phyloP scores from a whole-genome alignment of 805 yeast genomes.

The Spathaspora gorwiae region DNA sequence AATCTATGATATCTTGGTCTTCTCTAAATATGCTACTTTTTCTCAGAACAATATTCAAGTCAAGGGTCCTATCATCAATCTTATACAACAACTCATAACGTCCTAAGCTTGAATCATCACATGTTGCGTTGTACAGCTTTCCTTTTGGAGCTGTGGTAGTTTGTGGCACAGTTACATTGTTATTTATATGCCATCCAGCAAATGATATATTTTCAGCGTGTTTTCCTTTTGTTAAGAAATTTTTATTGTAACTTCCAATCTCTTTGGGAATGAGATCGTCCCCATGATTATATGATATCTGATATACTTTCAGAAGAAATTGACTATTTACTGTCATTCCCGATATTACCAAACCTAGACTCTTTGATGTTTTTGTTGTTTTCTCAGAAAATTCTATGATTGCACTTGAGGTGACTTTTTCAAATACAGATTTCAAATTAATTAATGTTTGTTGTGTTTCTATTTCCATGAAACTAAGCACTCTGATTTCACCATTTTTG shows the following conservation, averaged over 20 bases:
- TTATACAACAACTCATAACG: slow-evolving; percentile 15
- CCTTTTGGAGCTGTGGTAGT: not conserved
- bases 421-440: slow-evolving; percentile 1
- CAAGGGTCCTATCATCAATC: slow-evolving; percentile 10
- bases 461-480: not conserved
- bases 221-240: slow-evolving; percentile 4
- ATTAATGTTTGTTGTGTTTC: not conserved
- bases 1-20: not conserved
- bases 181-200: slow-evolving; percentile 5
- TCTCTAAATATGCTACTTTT: slow-evolving; percentile 4
- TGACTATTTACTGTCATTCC: slow-evolving; percentile 4
- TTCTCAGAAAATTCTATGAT: slow-evolving; percentile 13
- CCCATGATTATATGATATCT: slow-evolving; percentile 7
- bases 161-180: not conserved
- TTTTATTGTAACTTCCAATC: slow-evolving; percentile 15
- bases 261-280: slow-evolving; percentile 8
- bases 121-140: not conserved
- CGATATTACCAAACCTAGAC: slow-evolving; percentile 15
- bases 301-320: slow-evolving; percentile 12
- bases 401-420: slow-evolving; percentile 4
- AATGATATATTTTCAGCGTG: slow-evolving; percentile 1
- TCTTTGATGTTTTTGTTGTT: slow-evolving; percentile 1
- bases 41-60: slow-evolving; percentile 15
- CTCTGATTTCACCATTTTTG: not conserved
- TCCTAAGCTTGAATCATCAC: slow-evolving; percentile 9